phyloP scores from a whole-genome alignment of 768 basidiomycete species.

The Mycena vulgaris region DNA sequence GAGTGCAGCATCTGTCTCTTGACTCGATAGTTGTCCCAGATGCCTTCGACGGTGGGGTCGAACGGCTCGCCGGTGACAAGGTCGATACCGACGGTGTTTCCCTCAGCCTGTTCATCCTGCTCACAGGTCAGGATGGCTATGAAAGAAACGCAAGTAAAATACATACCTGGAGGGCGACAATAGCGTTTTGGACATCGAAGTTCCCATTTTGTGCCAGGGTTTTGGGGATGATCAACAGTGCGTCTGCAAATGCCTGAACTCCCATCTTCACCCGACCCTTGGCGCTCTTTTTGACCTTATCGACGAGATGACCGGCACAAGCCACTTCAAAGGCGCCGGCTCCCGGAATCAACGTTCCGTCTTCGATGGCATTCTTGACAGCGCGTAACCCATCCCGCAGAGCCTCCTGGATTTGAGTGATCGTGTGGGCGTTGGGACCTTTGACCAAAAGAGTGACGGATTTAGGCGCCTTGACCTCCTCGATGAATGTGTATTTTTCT shows the following conservation, averaged over 20 bases:
- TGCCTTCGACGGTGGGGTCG: conserved; percentile 95
- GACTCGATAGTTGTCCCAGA: conserved; percentile 99
- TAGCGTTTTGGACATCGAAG: conserved; percentile 95
- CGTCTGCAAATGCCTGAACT: conserved; percentile 97
- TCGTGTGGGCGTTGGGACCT: conserved; percentile 97
- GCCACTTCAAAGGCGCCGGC: conserved; percentile 98
- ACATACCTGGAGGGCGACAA: conserved; percentile 89
- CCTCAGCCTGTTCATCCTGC: conserved; percentile 94
- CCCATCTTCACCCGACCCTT: conserved; percentile 98
- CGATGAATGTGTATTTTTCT: conserved; percentile 98
- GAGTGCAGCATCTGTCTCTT: conserved; percentile 99
- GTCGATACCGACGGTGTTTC: conserved; percentile 93
- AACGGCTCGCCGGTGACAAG: conserved; percentile 95
- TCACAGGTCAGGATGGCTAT: conserved; percentile 21
- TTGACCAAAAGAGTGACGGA: conserved; percentile 97
- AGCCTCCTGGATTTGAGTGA: conserved; percentile 97
- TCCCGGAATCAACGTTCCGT: conserved; percentile 91
- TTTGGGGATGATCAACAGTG: conserved; percentile 94
- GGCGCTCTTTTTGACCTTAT: conserved; percentile 84
- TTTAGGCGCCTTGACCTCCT: conserved; percentile 96
- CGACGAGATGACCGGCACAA: conserved; percentile 87
- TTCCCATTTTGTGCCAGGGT: conserved; percentile 97
- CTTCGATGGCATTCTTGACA: conserved; percentile 97
- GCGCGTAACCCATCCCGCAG: conserved; percentile 96
- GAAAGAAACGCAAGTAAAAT: not conserved